Percentiles rank a stretch among this genome's conserved stretches.
phyloP scores from a whole-genome alignment of 371 early-diverging fungal genomes.

The Mucor ambiguus region DNA sequence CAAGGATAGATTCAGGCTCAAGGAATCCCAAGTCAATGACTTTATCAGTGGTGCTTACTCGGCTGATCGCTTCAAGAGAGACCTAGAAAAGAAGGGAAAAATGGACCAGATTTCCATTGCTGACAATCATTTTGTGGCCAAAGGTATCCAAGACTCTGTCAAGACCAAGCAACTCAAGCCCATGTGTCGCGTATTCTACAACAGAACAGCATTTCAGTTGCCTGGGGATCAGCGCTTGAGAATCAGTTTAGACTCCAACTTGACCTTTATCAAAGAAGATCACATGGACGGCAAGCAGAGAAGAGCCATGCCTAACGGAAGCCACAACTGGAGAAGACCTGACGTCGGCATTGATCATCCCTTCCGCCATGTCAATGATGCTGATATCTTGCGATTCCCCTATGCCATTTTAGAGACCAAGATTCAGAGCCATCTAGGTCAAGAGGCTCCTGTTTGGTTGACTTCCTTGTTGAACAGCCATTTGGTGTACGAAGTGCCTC shows the following conservation, averaged over 20 bases:
- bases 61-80: slow-evolving; percentile 56
- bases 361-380: slow-evolving; percentile 78
- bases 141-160: slow-evolving; percentile 83
- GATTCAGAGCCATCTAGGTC: slow-evolving; percentile 90
- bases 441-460: slow-evolving; percentile 93
- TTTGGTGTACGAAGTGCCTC: slow-evolving; percentile 95
- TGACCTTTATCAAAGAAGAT: slow-evolving; percentile 98
- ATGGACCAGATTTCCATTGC: slow-evolving; percentile 67
- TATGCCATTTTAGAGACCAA: slow-evolving; percentile 98
- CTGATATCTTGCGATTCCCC: slow-evolving; percentile 91
- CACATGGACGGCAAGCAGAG: slow-evolving; percentile 58
- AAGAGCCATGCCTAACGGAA: slow-evolving; percentile 20
- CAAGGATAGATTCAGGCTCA: slow-evolving; percentile 92
- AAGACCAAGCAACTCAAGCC: slow-evolving; percentile 78
- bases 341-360: slow-evolving; percentile 94
- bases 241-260: slow-evolving; percentile 95
- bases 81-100: slow-evolving; percentile 75
- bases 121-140: slow-evolving; percentile 73
- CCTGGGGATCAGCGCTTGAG: slow-evolving; percentile 98
- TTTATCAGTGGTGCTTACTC: slow-evolving; percentile 84
- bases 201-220: slow-evolving; percentile 98
- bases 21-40: slow-evolving; percentile 86
- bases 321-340: slow-evolving; percentile 90
- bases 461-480: slow-evolving; percentile 81
- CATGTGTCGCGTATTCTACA: slow-evolving; percentile 94